Evolutionary conservation across 768 basidiomycete species (phyloP).

Genomic region (Roridomyces roridus): DNA sequence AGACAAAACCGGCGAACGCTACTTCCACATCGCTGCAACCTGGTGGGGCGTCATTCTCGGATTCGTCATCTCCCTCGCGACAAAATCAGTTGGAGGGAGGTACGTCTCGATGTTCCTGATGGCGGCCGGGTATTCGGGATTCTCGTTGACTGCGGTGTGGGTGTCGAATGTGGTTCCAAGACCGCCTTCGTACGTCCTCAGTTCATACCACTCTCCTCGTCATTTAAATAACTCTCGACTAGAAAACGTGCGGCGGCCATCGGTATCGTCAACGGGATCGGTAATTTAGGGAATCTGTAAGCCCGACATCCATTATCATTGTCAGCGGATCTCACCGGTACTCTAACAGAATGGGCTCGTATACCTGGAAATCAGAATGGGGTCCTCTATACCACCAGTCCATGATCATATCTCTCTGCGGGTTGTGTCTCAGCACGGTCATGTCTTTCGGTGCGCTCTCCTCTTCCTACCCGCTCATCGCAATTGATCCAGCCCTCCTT

Average conservation of each 20-base stretch:
- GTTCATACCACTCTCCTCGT: neutral
- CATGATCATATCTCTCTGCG: slow-evolving; percentile 53
- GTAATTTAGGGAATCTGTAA: slow-evolving; percentile 63
- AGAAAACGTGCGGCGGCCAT: slow-evolving; percentile 63
- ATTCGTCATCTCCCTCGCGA: slow-evolving; percentile 65
- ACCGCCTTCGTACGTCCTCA: slow-evolving; percentile 54
- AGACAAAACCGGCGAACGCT: slow-evolving; percentile 69
- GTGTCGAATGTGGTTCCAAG: slow-evolving; percentile 65
- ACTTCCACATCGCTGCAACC: slow-evolving; percentile 61
- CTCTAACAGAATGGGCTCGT: slow-evolving; percentile 64
- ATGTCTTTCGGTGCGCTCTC: slow-evolving; percentile 33
- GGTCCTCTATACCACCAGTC: slow-evolving; percentile 67
- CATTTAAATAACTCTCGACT: neutral
- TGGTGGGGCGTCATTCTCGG: slow-evolving; percentile 70
- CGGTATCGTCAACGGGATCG: slow-evolving; percentile 66
- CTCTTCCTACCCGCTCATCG: too few relatives aligned
- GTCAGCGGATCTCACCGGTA: too few relatives aligned
- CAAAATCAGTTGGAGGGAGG: slow-evolving; percentile 54
- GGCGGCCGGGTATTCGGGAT: slow-evolving; percentile 60
- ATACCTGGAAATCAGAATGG: slow-evolving; percentile 67
- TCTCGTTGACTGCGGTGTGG: slow-evolving; percentile 64
- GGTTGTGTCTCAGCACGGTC: slow-evolving; percentile 23
- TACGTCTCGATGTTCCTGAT: slow-evolving; percentile 71
- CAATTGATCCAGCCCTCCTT: too few relatives aligned
- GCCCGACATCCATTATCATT: neutral